Conservation (phyloP, 2,329 filamentous ascomycete species). For the Fusarium proliferatum region DNA sequence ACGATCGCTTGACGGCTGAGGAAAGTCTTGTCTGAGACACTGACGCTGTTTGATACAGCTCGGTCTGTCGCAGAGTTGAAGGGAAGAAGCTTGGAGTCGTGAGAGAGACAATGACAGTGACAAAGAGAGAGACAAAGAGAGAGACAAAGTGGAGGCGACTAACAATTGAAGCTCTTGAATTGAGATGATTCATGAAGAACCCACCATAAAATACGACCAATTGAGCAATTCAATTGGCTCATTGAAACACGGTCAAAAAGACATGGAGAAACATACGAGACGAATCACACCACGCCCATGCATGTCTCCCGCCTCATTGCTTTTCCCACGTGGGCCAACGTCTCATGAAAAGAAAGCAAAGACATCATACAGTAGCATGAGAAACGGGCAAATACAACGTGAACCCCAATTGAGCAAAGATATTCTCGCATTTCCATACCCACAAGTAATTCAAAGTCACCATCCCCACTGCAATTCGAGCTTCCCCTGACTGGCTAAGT, state of each 20-base stretch:
- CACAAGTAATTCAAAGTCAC: constrained; percentile 18
- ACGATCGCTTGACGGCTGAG: neutral
- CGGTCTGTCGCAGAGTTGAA: constrained; percentile 11
- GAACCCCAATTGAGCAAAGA: neutral
- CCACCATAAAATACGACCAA: constrained; percentile 12
- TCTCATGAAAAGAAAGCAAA: constrained; percentile 14
- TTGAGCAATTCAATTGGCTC: neutral
- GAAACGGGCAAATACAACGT: neutral
- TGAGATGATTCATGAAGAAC: neutral
- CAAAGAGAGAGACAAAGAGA: neutral
- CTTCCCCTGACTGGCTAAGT: neutral
- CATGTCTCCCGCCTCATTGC: neutral
- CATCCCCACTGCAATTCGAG: constrained; percentile 18
- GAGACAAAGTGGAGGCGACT: constrained; percentile 12
- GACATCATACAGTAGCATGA: constrained; percentile 18
- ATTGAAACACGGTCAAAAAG: neutral
- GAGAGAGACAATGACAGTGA: neutral
- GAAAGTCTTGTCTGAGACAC: constrained; percentile 11
- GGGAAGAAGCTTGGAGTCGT: constrained; percentile 10
- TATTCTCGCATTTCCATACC: neutral
- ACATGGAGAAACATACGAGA: constrained; percentile 4
- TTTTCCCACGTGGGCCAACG: constrained; percentile 24
- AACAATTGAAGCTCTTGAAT: constrained; percentile 4
- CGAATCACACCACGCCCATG: neutral
- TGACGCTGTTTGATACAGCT: constrained; percentile 17